A percentile compares a stretch with the other conserved stretches of the same genome.
Evolutionary conservation across 2,329 filamentous ascomycete genomes (phyloP).

Genomic region (Aspergillus hortae): DNA sequence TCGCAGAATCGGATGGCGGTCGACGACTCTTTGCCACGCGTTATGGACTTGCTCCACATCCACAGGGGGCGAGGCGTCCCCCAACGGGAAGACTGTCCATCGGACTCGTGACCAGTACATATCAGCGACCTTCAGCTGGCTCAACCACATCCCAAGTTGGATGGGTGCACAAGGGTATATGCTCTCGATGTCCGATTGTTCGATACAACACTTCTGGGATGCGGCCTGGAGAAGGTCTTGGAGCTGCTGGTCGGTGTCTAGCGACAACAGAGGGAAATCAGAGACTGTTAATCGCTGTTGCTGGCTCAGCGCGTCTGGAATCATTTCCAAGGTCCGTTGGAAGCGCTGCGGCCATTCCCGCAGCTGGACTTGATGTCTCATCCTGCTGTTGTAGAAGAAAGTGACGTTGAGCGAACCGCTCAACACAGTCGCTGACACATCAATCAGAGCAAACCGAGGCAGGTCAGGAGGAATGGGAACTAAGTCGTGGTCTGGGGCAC

Average conservation of each 20-base stretch:
- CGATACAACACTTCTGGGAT: neutral
- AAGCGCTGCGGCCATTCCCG: neutral
- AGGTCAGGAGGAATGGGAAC: neutral
- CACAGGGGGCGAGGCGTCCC: neutral
- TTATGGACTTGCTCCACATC: constrained; percentile 3
- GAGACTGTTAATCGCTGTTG: constrained; percentile 6
- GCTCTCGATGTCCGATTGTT: constrained; percentile 7
- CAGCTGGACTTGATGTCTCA: neutral
- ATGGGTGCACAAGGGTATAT: constrained; percentile 12
- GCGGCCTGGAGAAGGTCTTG: constrained; percentile 6
- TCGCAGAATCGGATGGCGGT: constrained; percentile 12
- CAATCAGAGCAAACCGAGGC: constrained; percentile 2
- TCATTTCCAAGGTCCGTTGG: neutral
- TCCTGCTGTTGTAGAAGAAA: neutral
- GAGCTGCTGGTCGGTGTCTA: constrained; percentile 4
- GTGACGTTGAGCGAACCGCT: neutral
- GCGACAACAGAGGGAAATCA: constrained; percentile 9
- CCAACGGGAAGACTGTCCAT: neutral
- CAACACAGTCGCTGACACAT: neutral
- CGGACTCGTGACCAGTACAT: constrained; percentile 6
- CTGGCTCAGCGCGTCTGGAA: neutral
- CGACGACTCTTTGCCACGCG: constrained; percentile 12
- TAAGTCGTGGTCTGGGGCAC: neutral
- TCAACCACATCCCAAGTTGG: constrained; percentile 13
- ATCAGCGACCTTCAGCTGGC: constrained; percentile 7